Evolutionary conservation across 2,329 filamentous ascomycete genomes (phyloP), one percentile per base, ranked within the genome.

Genomic region (Neofusicoccum sp.): DNA sequence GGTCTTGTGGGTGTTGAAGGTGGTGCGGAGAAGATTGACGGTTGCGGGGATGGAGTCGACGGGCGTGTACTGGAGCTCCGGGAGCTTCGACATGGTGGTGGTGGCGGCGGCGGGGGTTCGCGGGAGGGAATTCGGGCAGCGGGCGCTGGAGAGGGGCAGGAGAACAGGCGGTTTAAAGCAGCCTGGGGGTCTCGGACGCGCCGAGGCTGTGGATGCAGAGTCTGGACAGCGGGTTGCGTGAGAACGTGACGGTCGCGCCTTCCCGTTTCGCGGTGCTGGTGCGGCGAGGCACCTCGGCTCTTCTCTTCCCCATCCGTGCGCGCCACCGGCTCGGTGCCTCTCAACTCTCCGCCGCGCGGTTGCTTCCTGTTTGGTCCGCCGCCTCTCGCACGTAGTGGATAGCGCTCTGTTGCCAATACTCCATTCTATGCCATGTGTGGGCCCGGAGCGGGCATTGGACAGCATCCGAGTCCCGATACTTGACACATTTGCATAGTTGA

Each of bases 1-100:
- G 44, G 93, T 97, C 78, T 88, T 89, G 74, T 92, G 87, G 16
- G 89, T 84, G 67, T 83, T 82, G 77, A 91, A 98, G n/a, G 88
- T 86, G 56, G 81, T 77, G 70, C 87, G 87, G 44, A 89, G 78
- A 6, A 78, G 82, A 61, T 84, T 80, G 70, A 67, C 67, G 40
- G 63, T 71, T 44, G 65, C 58, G 36, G 72, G 66, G 59, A 76
- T 73, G 60, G 65, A 61, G 51, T 75, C 72, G 59, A 75, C 60
- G 49, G 69, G 63, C 44, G 73, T 74, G 65, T 75, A 69, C 60
- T 73, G 67, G 61, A 76, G 73, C 49, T 71, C 59, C 9, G 71
- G 70, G 6, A 75, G 63, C 16, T 66, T 53, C 36, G 62, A 43
- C 51, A 56, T 56, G 36, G 20, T 12, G 48, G 48, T 68, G 57